Evolutionary conservation across 257 asterid species (phyloP).

Genomic region (Lycium barbarum): DNA sequence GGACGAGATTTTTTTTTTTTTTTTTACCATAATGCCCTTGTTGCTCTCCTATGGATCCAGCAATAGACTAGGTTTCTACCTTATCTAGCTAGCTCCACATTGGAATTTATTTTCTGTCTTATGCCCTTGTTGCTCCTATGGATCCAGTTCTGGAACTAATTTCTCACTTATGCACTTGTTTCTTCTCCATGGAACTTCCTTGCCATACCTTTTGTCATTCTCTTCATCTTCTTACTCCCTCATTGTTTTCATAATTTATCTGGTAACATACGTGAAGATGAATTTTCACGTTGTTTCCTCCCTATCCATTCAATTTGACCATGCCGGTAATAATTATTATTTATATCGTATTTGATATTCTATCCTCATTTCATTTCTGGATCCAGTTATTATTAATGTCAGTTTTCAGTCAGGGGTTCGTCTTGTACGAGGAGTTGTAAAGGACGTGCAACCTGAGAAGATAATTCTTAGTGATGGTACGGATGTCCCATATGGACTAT

Average conservation of each 20-base stretch:
- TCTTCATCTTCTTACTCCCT: background rate
- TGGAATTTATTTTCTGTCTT: background rate
- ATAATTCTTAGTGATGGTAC: slow-evolving; percentile 82
- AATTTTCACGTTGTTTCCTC: background rate
- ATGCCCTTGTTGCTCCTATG: background rate
- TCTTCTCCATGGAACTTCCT: background rate
- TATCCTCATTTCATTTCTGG: slow-evolving; percentile 17
- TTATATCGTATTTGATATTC: background rate
- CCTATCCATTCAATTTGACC: background rate
- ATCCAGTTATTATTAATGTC: slow-evolving; percentile 38
- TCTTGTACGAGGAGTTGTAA: slow-evolving; percentile 87
- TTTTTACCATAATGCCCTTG: background rate
- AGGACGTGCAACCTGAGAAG: slow-evolving; percentile 81
- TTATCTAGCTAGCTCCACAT: background rate
- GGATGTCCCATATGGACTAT: slow-evolving; percentile 87
- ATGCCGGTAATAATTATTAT: background rate
- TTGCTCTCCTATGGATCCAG: background rate
- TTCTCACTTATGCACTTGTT: background rate
- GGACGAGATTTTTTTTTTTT: background rate
- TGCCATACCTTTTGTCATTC: background rate
- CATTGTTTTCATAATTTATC: no score
- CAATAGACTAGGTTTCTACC: background rate
- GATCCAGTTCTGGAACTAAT: background rate
- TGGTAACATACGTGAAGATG: background rate
- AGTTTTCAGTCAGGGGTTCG: slow-evolving; percentile 94